A percentile compares a stretch with the other conserved stretches of the same genome.
These are phyloP conservation scores for Dioscorea zingiberensis DNA, from an alignment of 106 monocot species.

Conservation along the genomic window DNA sequence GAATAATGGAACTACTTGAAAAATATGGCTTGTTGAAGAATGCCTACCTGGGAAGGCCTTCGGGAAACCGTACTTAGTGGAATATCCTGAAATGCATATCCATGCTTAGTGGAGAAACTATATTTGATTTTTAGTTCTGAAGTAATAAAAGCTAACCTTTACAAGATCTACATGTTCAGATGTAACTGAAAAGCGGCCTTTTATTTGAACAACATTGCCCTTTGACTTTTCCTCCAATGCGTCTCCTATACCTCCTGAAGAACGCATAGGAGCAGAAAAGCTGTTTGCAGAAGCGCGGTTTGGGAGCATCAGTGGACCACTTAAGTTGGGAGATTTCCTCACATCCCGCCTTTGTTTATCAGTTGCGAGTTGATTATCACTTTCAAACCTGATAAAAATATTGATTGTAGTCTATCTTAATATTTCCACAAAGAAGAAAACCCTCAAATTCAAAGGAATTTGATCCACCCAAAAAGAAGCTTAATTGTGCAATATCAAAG, in stretches of 20 bases:
- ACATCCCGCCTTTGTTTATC: slow-evolving; percentile 58
- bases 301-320: slow-evolving; percentile 93
- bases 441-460: too few relatives aligned
- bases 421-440: too few relatives aligned
- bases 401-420: too few relatives aligned
- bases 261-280: slow-evolving; percentile 85
- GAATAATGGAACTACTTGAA: neutral
- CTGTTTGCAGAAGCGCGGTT: slow-evolving; percentile 92
- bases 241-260: slow-evolving; percentile 69
- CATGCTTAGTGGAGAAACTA: neutral
- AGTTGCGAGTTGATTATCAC: slow-evolving; percentile 35
- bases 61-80: slow-evolving; percentile 34
- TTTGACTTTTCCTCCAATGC: slow-evolving; percentile 65
- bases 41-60: slow-evolving; percentile 52
- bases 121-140: neutral
- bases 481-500: too few relatives aligned
- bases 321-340: slow-evolving; percentile 61
- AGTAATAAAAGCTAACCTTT: slow-evolving; percentile 35
- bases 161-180: slow-evolving; percentile 97
- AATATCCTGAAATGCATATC: slow-evolving; percentile 43
- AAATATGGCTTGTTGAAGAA: neutral
- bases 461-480: too few relatives aligned
- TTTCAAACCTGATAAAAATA: slow-evolving; percentile 25
- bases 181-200: slow-evolving; percentile 96
- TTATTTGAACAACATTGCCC: slow-evolving; percentile 81